Base-by-base conservation (phyloP, 345 rosid genomes). In the Ceriops zippeliana region DNA sequence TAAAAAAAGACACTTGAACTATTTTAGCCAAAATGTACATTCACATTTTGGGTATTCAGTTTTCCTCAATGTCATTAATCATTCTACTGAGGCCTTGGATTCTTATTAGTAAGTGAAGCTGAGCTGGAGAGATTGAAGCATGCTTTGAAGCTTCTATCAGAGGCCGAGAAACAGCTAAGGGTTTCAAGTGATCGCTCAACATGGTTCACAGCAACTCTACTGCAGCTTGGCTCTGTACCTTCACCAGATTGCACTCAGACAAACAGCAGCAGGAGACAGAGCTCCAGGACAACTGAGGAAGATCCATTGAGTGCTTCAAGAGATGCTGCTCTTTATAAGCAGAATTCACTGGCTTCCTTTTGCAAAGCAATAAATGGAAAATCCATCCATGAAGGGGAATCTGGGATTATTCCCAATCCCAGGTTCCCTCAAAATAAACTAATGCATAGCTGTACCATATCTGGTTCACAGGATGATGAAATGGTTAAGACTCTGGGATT, bases 91-190 rank as follows among this genome's bases (percentile, higher is more conserved):
- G 64, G 63, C 10, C 47, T 64, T 70, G 73, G 24, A 38, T 47
- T n/a, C 38, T 70, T 77, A 77, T 66, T 75, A 95, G 99, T 91
- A 83, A 83, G 79, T 67, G 99, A 90, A 66, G 85, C 85, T 16
- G 97, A 95, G 75, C 69, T 90, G 80, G 96, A 85, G 78, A 89
- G 89, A 66, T 72, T 95, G 70, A 95, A 95, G 84, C 95, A 84
- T 85, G 93, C 99, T 53, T 78, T 95, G 73, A 95, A 87, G 87
- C 97, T 95, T 80, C 97, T 95, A 63, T 91, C 97, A 1, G 97
- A 91, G 70, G 91, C 99, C 17, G 96, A 91, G 90, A 95, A 88
- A 76, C 99, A 90, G 75, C 79, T 95, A 54, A 73, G 96, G 66
- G 85, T 86, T 72, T 87, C 97, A 60, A 95, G 80, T 72, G 99